Percentiles rank a stretch among this genome's conserved stretches.
phyloP scores from a whole-genome alignment of 106 monocot genomes.

The Apostasia ramifera region DNA sequence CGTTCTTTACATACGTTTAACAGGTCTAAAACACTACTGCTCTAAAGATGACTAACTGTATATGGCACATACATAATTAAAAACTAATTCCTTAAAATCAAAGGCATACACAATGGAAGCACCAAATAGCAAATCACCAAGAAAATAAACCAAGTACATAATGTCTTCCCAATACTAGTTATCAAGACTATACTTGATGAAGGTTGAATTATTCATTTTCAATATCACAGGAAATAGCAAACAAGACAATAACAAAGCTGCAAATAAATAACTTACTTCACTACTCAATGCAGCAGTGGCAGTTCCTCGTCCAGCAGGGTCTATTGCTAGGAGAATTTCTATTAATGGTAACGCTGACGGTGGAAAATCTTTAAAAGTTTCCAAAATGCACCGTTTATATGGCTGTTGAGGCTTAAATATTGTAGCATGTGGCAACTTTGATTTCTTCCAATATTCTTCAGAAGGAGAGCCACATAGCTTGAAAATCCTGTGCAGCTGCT shows the following conservation, averaged over 20 bases:
- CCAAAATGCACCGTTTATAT: background rate
- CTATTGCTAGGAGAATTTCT: conserved; percentile 5
- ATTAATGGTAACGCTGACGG: background rate
- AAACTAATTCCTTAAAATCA: too few relatives aligned
- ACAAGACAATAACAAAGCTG: background rate
- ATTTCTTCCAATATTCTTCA: conserved; percentile 8
- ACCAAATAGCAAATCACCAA: too few relatives aligned
- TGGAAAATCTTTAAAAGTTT: conserved; percentile 5
- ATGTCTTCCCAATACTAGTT: too few relatives aligned
- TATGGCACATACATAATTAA: too few relatives aligned
- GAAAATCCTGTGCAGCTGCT: conserved; percentile 8
- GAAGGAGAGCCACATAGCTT: conserved; percentile 10
- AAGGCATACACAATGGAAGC: too few relatives aligned
- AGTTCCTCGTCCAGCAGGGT: conserved; percentile 1
- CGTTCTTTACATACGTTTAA: too few relatives aligned
- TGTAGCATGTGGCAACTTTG: conserved; percentile 9
- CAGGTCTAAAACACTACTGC: too few relatives aligned
- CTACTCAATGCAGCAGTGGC: conserved; percentile 1
- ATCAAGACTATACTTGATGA: too few relatives aligned
- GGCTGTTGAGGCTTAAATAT: conserved; percentile 8
- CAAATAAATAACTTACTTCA: conserved; percentile 1
- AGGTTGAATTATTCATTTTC: background rate
- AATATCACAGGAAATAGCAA: background rate
- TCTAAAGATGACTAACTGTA: too few relatives aligned
- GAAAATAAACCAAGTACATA: too few relatives aligned